Percentiles rank a stretch among this genome's conserved stretches.
Conservation (phyloP, 2,329 filamentous ascomycete genomes). For the Xylariaceae sp. region DNA sequence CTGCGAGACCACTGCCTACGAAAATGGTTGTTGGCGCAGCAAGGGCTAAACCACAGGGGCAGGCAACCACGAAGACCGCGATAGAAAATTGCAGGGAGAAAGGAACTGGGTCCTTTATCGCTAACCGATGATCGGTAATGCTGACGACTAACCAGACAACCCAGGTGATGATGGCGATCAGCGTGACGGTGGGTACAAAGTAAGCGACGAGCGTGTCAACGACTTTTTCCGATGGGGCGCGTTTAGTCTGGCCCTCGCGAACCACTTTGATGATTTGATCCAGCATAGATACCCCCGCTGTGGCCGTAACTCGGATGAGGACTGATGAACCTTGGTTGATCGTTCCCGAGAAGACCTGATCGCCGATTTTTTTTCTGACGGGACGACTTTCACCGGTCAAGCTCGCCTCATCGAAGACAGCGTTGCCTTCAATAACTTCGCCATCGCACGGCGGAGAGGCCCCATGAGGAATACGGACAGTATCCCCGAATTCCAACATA, state of each 20-base stretch:
- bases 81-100: conserved; percentile 82
- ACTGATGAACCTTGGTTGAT: conserved; percentile 66
- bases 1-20: conserved; percentile 74
- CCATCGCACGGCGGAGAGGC: conserved; percentile 84
- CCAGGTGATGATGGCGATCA: conserved; percentile 68
- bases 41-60: conserved; percentile 76
- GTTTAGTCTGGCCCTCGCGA: conserved; percentile 70
- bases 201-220: conserved; percentile 70
- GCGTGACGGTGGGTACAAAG: conserved; percentile 69
- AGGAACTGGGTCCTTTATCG: conserved; percentile 16
- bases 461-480: conserved; percentile 72
- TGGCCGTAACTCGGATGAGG: conserved; percentile 59
- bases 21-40: conserved; percentile 85
- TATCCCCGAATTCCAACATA: conserved; percentile 68
- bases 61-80: conserved; percentile 81
- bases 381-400: conserved; percentile 74
- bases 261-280: conserved; percentile 76
- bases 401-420: conserved; percentile 82
- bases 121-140: conserved; percentile 52
- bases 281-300: conserved; percentile 68
- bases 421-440: conserved; percentile 56
- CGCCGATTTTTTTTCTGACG: conserved; percentile 59
- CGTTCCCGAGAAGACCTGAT: conserved; percentile 67
- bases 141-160: conserved; percentile 66
- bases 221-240: conserved; percentile 70